A percentile compares a stretch with the other conserved stretches of the same genome.
Evolutionary conservation across 768 basidiomycete species (phyloP).

Genomic region (Phylloporus rhodoxanthus): DNA sequence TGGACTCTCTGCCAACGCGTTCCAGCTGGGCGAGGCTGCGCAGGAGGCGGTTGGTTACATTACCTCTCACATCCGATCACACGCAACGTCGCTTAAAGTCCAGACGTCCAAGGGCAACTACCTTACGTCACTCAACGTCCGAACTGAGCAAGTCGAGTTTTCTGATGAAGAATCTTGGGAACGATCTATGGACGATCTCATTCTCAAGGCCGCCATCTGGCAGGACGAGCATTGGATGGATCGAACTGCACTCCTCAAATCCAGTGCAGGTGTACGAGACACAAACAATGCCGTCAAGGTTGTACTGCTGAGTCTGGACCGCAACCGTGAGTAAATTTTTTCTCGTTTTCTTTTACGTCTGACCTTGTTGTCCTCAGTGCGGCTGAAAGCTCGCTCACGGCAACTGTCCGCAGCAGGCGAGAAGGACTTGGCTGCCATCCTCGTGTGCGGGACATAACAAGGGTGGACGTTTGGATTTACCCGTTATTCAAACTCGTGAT

Average conservation of each 20-base stretch:
- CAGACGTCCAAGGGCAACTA: slow-evolving; percentile 96
- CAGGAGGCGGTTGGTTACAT: slow-evolving; percentile 69
- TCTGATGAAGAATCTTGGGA: slow-evolving; percentile 44
- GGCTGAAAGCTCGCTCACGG: slow-evolving; percentile 83
- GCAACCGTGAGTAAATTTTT: slow-evolving; percentile 63
- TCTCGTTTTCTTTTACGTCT: slow-evolving; percentile 10
- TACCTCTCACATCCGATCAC: slow-evolving; percentile 66
- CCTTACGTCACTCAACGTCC: slow-evolving; percentile 71
- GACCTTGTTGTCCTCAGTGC: slow-evolving; percentile 47
- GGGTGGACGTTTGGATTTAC: neutral
- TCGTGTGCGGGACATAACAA: slow-evolving; percentile 36
- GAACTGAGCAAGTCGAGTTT: slow-evolving; percentile 81
- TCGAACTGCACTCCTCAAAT: slow-evolving; percentile 65
- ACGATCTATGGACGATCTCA: slow-evolving; percentile 90
- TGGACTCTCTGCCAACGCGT: slow-evolving; percentile 64
- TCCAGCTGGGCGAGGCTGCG: slow-evolving; percentile 71
- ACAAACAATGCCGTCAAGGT: slow-evolving; percentile 63
- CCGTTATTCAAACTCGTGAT: slow-evolving; percentile 1
- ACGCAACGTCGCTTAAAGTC: slow-evolving; percentile 77
- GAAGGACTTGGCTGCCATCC: slow-evolving; percentile 71
- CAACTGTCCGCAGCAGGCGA: slow-evolving; percentile 83
- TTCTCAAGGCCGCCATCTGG: slow-evolving; percentile 88
- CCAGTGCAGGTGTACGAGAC: slow-evolving; percentile 30
- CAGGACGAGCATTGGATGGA: slow-evolving; percentile 91
- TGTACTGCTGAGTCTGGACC: slow-evolving; percentile 83